phyloP scores from a whole-genome alignment of 2,329 filamentous ascomycete genomes.

The Claviceps cyperi region DNA sequence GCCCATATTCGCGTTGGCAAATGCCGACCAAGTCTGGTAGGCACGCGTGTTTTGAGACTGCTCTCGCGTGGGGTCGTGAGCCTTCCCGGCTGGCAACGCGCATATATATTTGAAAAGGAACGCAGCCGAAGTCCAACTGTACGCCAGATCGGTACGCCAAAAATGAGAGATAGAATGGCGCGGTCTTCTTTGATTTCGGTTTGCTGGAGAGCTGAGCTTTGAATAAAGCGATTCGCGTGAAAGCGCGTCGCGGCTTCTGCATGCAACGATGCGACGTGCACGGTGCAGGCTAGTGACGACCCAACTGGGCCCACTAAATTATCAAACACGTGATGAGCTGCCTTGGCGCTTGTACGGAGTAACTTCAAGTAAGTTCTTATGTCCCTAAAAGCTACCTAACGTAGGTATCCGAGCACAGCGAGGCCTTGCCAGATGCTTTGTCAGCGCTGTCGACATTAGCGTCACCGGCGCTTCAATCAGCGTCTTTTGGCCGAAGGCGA shows the following conservation, averaged over 20 bases:
- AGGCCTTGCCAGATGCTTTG: too few species aligned
- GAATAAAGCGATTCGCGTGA: neutral
- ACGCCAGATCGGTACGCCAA: neutral
- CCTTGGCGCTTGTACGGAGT: too few species aligned
- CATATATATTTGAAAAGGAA: neutral
- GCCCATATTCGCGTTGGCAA: conserved; percentile 52
- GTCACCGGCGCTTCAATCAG: too few species aligned
- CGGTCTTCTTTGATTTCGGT: neutral
- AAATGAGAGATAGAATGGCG: neutral
- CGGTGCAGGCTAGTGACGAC: neutral
- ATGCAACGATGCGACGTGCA: neutral
- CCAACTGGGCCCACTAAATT: too few species aligned
- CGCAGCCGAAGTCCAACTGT: neutral
- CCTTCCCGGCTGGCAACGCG: neutral
- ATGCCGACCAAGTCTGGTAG: neutral
- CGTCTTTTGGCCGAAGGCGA: too few species aligned
- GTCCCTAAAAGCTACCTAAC: too few species aligned
- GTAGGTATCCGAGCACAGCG: too few species aligned
- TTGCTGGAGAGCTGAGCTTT: neutral
- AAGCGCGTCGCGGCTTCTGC: neutral
- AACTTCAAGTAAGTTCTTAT: too few species aligned
- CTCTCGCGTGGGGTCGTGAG: neutral
- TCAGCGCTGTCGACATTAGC: too few species aligned
- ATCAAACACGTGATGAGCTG: too few species aligned
- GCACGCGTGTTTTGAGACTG: neutral